phyloP scores from a whole-genome alignment of 768 basidiomycete genomes.

The Astraeus odoratus region DNA sequence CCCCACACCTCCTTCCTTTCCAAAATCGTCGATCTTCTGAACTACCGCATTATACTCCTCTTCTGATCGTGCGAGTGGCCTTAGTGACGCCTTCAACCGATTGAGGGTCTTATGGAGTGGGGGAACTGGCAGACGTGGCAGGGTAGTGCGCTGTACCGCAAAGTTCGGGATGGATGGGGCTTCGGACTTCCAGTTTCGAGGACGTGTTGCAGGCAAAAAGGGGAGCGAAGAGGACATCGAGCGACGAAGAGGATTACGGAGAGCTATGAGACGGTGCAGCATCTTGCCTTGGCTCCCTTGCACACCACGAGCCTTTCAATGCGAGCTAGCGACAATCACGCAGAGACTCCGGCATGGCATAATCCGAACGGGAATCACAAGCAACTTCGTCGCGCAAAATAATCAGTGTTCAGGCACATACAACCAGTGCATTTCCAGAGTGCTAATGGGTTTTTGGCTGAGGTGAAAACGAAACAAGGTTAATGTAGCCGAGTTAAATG shows the following conservation, averaged over 20 bases:
- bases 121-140: slow-evolving; percentile 75
- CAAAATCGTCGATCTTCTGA: slow-evolving; percentile 66
- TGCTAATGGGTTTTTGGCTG: too few species aligned
- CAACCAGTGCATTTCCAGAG: too few species aligned
- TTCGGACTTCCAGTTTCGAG: slow-evolving; percentile 61
- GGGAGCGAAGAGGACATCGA: slow-evolving; percentile 3
- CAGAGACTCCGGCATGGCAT: too few species aligned
- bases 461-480: too few species aligned
- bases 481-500: too few species aligned
- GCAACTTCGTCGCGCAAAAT: too few species aligned
- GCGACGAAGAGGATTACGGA: neutral
- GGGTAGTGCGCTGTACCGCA: slow-evolving; percentile 44
- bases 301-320: too few species aligned
- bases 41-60: slow-evolving; percentile 50
- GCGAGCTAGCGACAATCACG: too few species aligned
- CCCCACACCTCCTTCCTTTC: slow-evolving; percentile 32
- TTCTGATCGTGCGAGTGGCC: slow-evolving; percentile 62
- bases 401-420: too few species aligned
- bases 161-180: slow-evolving; percentile 67
- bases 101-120: slow-evolving; percentile 56
- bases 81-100: slow-evolving; percentile 62
- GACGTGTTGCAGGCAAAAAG: slow-evolving; percentile 28
- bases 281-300: neutral
- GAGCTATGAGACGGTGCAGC: neutral
- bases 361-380: too few species aligned